Percentiles rank a stretch among this genome's conserved stretches.
Conservation (phyloP, 2,329 filamentous ascomycete species). For the Akanthomyces muscarius region DNA sequence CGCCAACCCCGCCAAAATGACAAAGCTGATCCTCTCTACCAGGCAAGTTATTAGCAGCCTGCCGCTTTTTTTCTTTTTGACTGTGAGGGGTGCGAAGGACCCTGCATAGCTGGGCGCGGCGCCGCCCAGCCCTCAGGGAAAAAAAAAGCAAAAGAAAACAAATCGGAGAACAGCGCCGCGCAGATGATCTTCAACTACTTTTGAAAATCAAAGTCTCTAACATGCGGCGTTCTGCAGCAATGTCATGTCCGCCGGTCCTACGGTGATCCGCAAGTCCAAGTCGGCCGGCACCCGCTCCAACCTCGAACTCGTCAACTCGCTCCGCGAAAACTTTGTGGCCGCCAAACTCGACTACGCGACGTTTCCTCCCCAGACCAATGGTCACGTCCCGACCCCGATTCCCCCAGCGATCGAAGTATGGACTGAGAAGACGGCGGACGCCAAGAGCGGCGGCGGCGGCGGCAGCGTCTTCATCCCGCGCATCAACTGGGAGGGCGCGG, state of each 20-base stretch:
- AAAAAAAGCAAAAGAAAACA: not conserved
- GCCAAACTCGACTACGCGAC: constrained; percentile 61
- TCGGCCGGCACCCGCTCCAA: constrained; percentile 75
- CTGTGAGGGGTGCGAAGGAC: not conserved
- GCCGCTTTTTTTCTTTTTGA: constrained; percentile 5
- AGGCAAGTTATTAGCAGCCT: constrained; percentile 55
- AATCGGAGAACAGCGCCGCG: not conserved
- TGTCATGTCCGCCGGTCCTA: constrained; percentile 78
- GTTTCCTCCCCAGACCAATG: constrained; percentile 27
- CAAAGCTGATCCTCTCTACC: constrained; percentile 81
- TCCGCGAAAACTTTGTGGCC: constrained; percentile 76
- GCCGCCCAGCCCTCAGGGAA: not conserved
- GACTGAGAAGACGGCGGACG: constrained; percentile 51
- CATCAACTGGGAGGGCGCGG: constrained; percentile 66
- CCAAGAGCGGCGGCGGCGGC: constrained; percentile 39
- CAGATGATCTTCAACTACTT: not conserved
- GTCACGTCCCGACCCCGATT: constrained; percentile 28
- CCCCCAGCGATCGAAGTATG: constrained; percentile 48
- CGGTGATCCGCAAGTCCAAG: constrained; percentile 71
- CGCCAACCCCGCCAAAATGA: constrained; percentile 42
- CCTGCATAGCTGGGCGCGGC: not conserved
- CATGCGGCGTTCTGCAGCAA: constrained; percentile 47
- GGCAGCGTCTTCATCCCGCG: constrained; percentile 68
- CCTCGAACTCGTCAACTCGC: constrained; percentile 82
- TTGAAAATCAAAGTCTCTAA: not conserved